phyloP scores from a whole-genome alignment of 2,329 filamentous ascomycete genomes.

The Ilyonectria mors-panacis region DNA sequence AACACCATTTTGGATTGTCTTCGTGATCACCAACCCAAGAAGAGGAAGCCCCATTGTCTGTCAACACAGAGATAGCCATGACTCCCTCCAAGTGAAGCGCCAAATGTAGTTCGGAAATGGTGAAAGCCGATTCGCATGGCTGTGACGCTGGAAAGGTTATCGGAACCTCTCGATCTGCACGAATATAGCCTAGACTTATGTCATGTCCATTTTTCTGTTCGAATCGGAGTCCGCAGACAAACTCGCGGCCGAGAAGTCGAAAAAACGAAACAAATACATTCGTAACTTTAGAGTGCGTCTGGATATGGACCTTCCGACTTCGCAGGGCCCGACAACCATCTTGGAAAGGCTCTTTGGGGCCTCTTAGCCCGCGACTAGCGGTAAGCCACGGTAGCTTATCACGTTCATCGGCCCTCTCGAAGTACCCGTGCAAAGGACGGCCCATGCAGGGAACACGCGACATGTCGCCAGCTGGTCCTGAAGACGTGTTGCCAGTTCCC shows the following conservation, averaged over 20 bases:
- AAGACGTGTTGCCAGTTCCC: constrained; percentile 18
- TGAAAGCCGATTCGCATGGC: neutral
- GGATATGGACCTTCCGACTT: constrained; percentile 14
- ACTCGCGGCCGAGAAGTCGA: neutral
- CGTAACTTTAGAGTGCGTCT: neutral
- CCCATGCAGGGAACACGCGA: constrained; percentile 11
- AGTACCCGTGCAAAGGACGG: constrained; percentile 7
- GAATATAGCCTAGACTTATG: constrained; percentile 17
- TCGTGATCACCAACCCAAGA: constrained; percentile 8
- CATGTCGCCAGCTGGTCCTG: constrained; percentile 16
- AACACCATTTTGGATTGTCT: neutral
- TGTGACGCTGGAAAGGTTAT: neutral
- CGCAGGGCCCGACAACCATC: constrained; percentile 22
- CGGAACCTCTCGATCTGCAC: constrained; percentile 13
- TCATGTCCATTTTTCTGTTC: neutral
- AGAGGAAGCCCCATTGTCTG: neutral
- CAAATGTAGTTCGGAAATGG: constrained; percentile 2
- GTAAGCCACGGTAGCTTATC: constrained; percentile 13
- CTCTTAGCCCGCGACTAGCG: constrained; percentile 21
- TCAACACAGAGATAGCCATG: constrained; percentile 6
- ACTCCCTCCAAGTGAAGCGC: neutral
- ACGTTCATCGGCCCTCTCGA: constrained; percentile 12
- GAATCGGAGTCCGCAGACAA: constrained; percentile 30
- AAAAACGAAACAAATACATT: constrained; percentile 21
- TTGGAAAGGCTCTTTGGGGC: constrained; percentile 7